phyloP scores from a whole-genome alignment of 2,329 filamentous ascomycete genomes.

The Fusarium sp. region DNA sequence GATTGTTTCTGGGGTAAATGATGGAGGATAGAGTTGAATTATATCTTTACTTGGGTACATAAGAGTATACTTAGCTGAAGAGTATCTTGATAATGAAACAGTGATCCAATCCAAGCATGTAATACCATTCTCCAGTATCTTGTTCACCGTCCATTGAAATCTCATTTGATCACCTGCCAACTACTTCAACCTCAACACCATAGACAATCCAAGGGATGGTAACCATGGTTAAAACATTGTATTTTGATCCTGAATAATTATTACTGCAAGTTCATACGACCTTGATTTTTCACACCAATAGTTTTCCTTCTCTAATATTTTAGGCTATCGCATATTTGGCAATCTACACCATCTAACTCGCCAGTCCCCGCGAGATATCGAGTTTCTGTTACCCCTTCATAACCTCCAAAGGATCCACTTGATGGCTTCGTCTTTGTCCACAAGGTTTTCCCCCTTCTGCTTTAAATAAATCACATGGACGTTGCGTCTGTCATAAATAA shows the following conservation, averaged over 20 bases:
- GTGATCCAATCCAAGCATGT: neutral
- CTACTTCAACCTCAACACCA: constrained; percentile 17
- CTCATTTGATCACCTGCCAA: neutral
- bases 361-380: constrained; percentile 41
- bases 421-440: constrained; percentile 41
- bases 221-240: neutral
- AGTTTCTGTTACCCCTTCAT: constrained; percentile 50
- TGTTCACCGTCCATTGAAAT: constrained; percentile 1
- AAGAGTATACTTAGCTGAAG: neutral
- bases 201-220: neutral
- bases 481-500: constrained; percentile 26
- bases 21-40: neutral
- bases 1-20: constrained; percentile 35
- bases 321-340: constrained; percentile 26
- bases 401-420: constrained; percentile 48
- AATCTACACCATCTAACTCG: constrained; percentile 41
- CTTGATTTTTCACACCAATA: constrained; percentile 9
- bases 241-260: neutral
- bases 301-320: constrained; percentile 14
- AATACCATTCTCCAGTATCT: neutral
- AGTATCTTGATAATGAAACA: neutral
- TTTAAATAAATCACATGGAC: constrained; percentile 23
- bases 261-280: neutral
- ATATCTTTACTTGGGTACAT: neutral
- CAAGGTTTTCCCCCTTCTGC: constrained; percentile 33